Evolutionary conservation across 495 filamentous ascomycete species (phyloP).

Genomic region (Aspergillus kassunensis): DNA sequence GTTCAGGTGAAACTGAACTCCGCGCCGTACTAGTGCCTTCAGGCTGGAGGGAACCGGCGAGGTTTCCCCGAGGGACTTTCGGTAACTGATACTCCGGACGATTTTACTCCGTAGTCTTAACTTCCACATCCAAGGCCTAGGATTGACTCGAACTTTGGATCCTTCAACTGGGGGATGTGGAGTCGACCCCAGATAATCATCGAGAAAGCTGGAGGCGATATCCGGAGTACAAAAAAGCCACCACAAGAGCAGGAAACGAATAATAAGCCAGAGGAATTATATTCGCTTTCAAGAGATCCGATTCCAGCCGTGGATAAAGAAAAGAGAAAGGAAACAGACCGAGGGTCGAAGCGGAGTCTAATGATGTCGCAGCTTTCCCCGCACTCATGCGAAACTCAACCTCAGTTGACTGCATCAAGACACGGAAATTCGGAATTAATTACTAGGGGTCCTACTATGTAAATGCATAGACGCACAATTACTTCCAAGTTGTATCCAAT

Average conservation of each 20-base stretch:
- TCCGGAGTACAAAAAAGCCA: not conserved
- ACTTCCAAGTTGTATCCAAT: too few species aligned
- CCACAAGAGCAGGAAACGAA: not conserved
- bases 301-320: constrained; percentile 2
- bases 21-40: not conserved
- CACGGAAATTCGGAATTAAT: too few species aligned
- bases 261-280: not conserved
- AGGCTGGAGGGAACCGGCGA: not conserved
- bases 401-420: too few species aligned
- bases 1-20: too few species aligned
- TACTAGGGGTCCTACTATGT: too few species aligned
- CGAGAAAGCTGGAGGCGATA: not conserved
- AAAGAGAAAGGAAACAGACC: not conserved
- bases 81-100: not conserved
- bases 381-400: constrained; percentile 5
- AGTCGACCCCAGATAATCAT: not conserved
- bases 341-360: constrained; percentile 2
- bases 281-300: not conserved
- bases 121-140: not conserved
- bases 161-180: not conserved
- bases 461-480: too few species aligned
- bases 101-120: not conserved
- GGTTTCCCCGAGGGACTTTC: not conserved
- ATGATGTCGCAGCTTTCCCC: constrained; percentile 10
- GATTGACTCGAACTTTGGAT: not conserved